A percentile compares a stretch with the other conserved stretches of the same genome.
These are phyloP conservation scores for Tieghemiomyces parasiticus DNA, from an alignment of 192 early-diverging fungal genomes.

Conservation along the genomic window DNA sequence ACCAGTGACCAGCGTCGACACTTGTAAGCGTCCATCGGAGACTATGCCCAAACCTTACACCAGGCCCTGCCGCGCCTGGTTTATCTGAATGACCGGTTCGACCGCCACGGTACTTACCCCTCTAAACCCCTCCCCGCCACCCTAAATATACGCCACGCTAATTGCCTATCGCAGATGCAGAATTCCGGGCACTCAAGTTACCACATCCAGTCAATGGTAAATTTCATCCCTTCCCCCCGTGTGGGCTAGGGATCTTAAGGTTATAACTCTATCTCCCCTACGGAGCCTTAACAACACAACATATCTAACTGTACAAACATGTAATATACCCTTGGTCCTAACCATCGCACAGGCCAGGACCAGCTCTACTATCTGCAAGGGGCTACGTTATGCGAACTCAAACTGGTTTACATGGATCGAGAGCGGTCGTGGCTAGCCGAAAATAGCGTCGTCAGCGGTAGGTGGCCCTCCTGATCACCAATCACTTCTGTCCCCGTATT, in stretches of 20 bases:
- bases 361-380: not conserved
- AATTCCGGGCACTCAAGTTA: not conserved
- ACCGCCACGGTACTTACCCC: too few species aligned
- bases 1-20: too few species aligned
- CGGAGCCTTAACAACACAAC: not conserved
- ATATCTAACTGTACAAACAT: not conserved
- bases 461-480: not conserved
- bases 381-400: constrained; percentile 1
- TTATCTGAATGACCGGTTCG: too few species aligned
- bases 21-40: too few species aligned
- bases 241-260: not conserved
- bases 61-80: too few species aligned
- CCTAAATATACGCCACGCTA: too few species aligned
- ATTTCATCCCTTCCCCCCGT: not conserved
- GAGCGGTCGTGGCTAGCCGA: constrained; percentile 9
- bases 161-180: too few species aligned
- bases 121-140: too few species aligned
- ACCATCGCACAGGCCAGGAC: not conserved
- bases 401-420: constrained; percentile 1
- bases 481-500: not conserved
- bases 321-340: not conserved
- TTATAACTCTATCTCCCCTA: not conserved
- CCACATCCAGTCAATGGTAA: constrained; percentile 6
- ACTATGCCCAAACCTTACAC: too few species aligned
- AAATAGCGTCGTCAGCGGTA: constrained; percentile 3